Evolutionary conservation across 129 eudicot species (phyloP), one percentile per base, ranked within the genome.

Genomic region (Oenanthe sinensis): DNA sequence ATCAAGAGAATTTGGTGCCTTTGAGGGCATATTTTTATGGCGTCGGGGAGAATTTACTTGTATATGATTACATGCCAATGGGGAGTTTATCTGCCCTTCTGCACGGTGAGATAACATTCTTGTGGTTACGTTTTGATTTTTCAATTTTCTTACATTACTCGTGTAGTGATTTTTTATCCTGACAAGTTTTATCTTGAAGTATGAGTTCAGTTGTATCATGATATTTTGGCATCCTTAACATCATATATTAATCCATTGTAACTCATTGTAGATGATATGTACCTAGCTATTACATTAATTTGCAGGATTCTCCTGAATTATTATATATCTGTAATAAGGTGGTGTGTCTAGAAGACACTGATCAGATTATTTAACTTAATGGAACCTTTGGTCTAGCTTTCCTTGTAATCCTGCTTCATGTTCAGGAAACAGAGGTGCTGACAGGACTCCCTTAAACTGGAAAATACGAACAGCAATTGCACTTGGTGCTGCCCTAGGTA

Each of bases 61-160:
- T 84, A 6, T 80, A 80, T 58, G 81, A 84, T n/a, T 84, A 76
- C 79, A 47, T 84, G 75, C 83, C 78, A 20, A 44, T 71, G 52
- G 86, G 86, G 50, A 79, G 80, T 70, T 68, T 84, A 65, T 58
- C 47, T 28, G 52, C 26, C 22, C 52, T 69, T 58, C 43, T 84
- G 71, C 83, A 84, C 48, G 83, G 87, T 80, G 77, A 58, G 67
- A 8, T 14, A 26, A 24, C 24, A 39, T 68, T 16, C 26, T 70
- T 70, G 45, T 13, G 2, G 8, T 60, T 60, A 9, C 15, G 4
- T 9, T 60, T 1, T 58, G 11, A 30, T 8, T n/a, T 58, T 22
- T 58, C 3, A 58, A 8, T 58, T 22, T 60, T 60, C 15, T 24
- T n/a, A 60, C 33, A 24, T n/a, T 9, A 60, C 68, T 60, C 68